Percentiles rank a stretch among this genome's conserved stretches.
These are phyloP conservation scores for Coemansia brasiliensis DNA, from an alignment of 192 early-diverging fungal genomes.

Conservation along the genomic window DNA sequence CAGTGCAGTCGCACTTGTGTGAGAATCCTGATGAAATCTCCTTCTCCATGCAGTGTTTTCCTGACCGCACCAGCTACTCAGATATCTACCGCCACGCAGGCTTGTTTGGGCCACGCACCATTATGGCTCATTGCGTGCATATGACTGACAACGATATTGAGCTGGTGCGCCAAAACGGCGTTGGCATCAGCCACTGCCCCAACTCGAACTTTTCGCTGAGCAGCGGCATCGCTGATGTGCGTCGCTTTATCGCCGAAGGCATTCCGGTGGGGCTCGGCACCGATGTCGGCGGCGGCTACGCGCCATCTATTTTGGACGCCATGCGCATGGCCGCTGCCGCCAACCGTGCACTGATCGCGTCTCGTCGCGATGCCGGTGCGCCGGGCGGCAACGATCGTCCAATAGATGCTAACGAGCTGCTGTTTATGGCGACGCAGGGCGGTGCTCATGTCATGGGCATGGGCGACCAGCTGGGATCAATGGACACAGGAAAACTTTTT, in stretches of 20 bases:
- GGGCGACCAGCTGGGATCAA: conserved; percentile 75
- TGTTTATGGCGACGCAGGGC: conserved; percentile 89
- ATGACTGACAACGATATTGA: conserved; percentile 71
- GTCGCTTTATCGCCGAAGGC: conserved; percentile 67
- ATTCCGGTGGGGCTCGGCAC: conserved; percentile 92
- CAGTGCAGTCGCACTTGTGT: conserved; percentile 89
- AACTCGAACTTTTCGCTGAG: conserved; percentile 86
- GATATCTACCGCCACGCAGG: conserved; percentile 73
- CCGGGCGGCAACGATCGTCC: conserved; percentile 35
- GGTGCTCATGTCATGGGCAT: conserved; percentile 82
- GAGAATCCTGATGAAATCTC: conserved; percentile 80
- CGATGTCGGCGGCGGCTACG: conserved; percentile 88
- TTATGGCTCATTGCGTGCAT: conserved; percentile 95
- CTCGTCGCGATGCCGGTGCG: conserved; percentile 26
- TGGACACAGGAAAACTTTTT: conserved; percentile 83
- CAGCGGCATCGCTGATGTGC: conserved; percentile 79
- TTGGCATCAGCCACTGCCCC: conserved; percentile 89
- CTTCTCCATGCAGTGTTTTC: conserved; percentile 76
- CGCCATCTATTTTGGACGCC: conserved; percentile 82
- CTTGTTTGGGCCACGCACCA: conserved; percentile 69
- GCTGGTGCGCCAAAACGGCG: conserved; percentile 62
- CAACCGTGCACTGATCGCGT: conserved; percentile 60
- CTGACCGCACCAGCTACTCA: conserved; percentile 69
- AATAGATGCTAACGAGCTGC: conserved; percentile 67
- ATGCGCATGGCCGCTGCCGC: conserved; percentile 80